Base-by-base conservation (phyloP, 2,329 filamentous ascomycete species). In the Pleoardoris graminearum region DNA sequence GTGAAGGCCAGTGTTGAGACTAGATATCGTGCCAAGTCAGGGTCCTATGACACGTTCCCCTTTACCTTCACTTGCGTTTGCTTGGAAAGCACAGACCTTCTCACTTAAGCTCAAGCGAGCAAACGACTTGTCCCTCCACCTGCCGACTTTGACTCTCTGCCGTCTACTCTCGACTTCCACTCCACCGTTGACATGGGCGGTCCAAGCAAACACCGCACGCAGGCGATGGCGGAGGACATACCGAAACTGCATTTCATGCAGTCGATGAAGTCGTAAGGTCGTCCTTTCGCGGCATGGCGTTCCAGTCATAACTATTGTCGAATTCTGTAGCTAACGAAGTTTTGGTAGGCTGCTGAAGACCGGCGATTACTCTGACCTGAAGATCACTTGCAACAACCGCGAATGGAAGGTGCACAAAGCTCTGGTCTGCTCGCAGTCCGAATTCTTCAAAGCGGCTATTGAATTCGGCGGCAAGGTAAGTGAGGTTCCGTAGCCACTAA, bases 331-430 rank as follows among this genome's bases (percentile, higher is more conserved):
- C 30, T 33, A 16, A 33, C 12, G 14, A 12, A 4, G 23, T 19
- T 42, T 27, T 35, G 7, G 11, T 4, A 48, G 39, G 25, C 33
- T 52, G 16, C 44, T 51, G 11, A 35, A 55, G 22, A 43, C 33
- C n/a, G 54, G 54, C 22, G 48, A 55, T 7, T 36, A 54, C 33
- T 52, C 58, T 5, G 58, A 60, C 32, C 49, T 58, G 30, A 44
- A 30, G 11, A 53, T 60, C 27, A 55, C 42, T 6, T 57, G 58
- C 30, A 36, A 47, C 16, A n/a, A 33, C 38, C 37, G 50, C 14
- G 41, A 21, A 2, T 58, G 53, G 27, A 45, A 54, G 7, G 50
- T 54, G 2, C 55, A 60, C 48, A 60, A 54, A 35, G 6, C 44
- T 1, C 52, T 58, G 12, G 27, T 55, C 4, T 58, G 50, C 30